These are phyloP conservation scores for Syzygium grande DNA, from an alignment of 345 rosid genomes.

Conservation along the genomic window DNA sequence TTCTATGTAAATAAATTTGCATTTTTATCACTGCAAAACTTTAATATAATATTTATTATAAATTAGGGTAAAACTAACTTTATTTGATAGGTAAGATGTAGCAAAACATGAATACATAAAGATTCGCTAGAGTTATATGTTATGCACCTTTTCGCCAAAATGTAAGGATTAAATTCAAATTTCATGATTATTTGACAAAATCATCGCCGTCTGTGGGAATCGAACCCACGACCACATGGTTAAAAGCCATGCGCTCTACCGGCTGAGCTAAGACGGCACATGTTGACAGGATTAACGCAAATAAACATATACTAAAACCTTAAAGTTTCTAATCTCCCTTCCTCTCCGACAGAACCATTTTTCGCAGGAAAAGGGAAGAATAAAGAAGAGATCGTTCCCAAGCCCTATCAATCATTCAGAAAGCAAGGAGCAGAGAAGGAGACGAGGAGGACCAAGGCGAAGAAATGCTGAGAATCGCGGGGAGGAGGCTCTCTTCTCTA, in stretches of 20 bases:
- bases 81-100: neutral
- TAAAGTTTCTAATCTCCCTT: neutral
- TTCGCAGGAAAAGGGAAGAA: too few relatives aligned
- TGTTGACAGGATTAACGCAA: fast-evolving
- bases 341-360: too few relatives aligned
- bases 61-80: neutral
- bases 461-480: slow-evolving; percentile 61
- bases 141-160: too few relatives aligned
- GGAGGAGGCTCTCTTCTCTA: slow-evolving; percentile 59
- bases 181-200: neutral
- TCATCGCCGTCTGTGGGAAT: slow-evolving; percentile 62
- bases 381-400: neutral
- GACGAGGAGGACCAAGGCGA: neutral
- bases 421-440: neutral
- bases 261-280: slow-evolving; percentile 66
- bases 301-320: fast-evolving
- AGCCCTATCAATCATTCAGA: neutral
- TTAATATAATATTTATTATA: neutral
- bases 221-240: slow-evolving; percentile 83
- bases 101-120: neutral
- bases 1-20: neutral
- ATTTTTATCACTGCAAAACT: neutral
- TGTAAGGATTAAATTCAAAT: too few relatives aligned
- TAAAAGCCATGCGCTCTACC: slow-evolving; percentile 88
- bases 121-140: too few relatives aligned